Percentiles rank a stretch among this genome's conserved stretches.
phyloP scores from a whole-genome alignment of 768 basidiomycete genomes.

The Austroboletus festivus region DNA sequence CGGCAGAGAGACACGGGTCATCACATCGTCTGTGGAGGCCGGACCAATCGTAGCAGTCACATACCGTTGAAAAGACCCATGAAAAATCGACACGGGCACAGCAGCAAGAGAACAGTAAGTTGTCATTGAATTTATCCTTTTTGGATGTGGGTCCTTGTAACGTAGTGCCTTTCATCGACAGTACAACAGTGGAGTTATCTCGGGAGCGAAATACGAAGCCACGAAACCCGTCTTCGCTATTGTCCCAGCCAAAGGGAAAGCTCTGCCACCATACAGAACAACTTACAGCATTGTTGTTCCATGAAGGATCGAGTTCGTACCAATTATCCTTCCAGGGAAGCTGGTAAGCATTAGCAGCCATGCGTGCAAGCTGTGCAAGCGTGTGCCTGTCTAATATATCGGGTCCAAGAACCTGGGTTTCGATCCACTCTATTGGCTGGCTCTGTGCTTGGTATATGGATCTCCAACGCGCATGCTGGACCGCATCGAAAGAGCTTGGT shows the following conservation, averaged over 20 bases:
- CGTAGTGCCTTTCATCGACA: slow-evolving; percentile 91
- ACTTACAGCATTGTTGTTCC: slow-evolving; percentile 54
- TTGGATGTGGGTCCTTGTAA: slow-evolving; percentile 81
- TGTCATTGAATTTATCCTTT: slow-evolving; percentile 93
- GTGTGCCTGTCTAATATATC: slow-evolving; percentile 80
- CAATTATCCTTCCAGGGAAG: slow-evolving; percentile 67
- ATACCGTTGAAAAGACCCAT: slow-evolving; percentile 84
- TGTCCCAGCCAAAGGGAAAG: slow-evolving; percentile 79
- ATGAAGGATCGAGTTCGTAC: slow-evolving; percentile 75
- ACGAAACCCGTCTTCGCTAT: slow-evolving; percentile 68
- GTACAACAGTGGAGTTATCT: slow-evolving; percentile 77
- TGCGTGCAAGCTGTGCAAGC: slow-evolving; percentile 75
- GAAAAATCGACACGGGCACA: slow-evolving; percentile 87
- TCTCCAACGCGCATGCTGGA: slow-evolving; percentile 51
- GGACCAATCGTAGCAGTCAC: slow-evolving; percentile 66
- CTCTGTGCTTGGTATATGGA: slow-evolving; percentile 50
- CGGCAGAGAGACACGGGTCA: slow-evolving; percentile 74
- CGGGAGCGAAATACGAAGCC: slow-evolving; percentile 84
- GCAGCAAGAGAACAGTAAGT: slow-evolving; percentile 86
- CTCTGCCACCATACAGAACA: slow-evolving; percentile 43
- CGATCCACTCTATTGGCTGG: slow-evolving; percentile 65
- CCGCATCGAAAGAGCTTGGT: slow-evolving; percentile 49
- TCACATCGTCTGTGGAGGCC: slow-evolving; percentile 70
- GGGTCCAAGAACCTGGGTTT: slow-evolving; percentile 62
- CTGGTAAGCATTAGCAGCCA: slow-evolving; percentile 89